These are phyloP conservation scores for Monilinia fructigena DNA, from an alignment of 2,329 filamentous ascomycete species.

Conservation along the genomic window DNA sequence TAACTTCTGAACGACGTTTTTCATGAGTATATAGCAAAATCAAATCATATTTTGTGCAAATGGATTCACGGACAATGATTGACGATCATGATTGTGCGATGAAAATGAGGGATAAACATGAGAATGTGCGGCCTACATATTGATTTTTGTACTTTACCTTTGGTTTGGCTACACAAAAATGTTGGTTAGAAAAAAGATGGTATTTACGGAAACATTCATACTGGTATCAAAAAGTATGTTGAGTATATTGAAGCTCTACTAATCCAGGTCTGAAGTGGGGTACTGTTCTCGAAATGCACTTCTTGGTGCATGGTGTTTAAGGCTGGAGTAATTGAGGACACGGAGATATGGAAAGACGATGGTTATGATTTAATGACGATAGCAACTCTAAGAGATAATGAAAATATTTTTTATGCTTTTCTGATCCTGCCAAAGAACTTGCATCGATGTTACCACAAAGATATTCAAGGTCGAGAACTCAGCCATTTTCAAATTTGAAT, in stretches of 20 bases:
- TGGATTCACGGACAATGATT: slow-evolving; percentile 8
- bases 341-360: neutral
- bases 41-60: neutral
- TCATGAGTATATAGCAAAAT: neutral
- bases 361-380: slow-evolving; percentile 5
- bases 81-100: slow-evolving; percentile 17
- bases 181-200: neutral
- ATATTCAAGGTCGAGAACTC: neutral
- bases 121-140: neutral
- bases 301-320: neutral
- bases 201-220: neutral
- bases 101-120: neutral
- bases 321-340: slow-evolving; percentile 1
- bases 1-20: neutral
- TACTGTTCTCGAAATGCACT: neutral
- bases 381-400: neutral
- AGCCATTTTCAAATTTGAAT: neutral
- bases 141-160: slow-evolving; percentile 5
- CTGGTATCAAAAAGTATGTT: neutral
- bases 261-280: neutral
- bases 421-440: no score
- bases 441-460: neutral
- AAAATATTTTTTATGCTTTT: neutral
- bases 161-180: neutral
- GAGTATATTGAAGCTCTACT: neutral